Evolutionary conservation across 225 moss, liverwort and hornwort genomes (phyloP), one percentile per base, ranked within the genome.

Genomic region (Sphagnum contortum): DNA sequence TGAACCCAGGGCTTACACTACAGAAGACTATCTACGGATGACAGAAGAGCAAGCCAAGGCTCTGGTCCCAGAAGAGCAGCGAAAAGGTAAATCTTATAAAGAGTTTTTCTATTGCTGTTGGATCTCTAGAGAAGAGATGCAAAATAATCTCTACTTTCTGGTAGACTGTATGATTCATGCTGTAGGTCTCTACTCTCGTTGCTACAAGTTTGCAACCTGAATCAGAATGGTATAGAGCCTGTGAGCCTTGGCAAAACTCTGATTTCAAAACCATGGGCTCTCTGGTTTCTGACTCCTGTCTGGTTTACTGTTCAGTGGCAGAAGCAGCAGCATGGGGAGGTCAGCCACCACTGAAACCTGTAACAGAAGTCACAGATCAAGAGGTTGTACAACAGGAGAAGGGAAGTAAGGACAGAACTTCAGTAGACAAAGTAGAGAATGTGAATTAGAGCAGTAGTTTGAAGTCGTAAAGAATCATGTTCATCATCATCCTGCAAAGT

Each of bases 261-360:
- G 57, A 3, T 10, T 44, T 64, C 0, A 44, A 12, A 3, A 7
- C 7, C 48, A 48, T 44, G 13, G 44, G 48, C 44, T 57, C 46
- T 44, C 2, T 14, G 8, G 3, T 50, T 44, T 5, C 65, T 50
- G 10, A 61, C 6, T 7, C 5, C 5, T 47, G 45, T 5, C 6
- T 47, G 47, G 46, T 58, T 13, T 4, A 52, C 52, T 12, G 3
- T 67, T 57, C 88, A 98, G 90, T 85, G 61, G 71, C 96, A 61
- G 87, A 87, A 74, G 76, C 71, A 49, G 71, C 83, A 71, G 96
- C 90, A 12, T 87, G 92, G 96, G 92, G 82, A 78, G 87, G 83
- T 53, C 44, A 81, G 66, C 66, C 79, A 73, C 90, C 92, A 59
- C 74, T 67, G 9, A 83, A 81, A 58, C 73, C 71, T 61, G 64